Percentiles rank a stretch among this genome's conserved stretches.
These are phyloP conservation scores for Magnaporthiopsis poae DNA, from an alignment of 2,329 filamentous ascomycete genomes.

Conservation along the genomic window DNA sequence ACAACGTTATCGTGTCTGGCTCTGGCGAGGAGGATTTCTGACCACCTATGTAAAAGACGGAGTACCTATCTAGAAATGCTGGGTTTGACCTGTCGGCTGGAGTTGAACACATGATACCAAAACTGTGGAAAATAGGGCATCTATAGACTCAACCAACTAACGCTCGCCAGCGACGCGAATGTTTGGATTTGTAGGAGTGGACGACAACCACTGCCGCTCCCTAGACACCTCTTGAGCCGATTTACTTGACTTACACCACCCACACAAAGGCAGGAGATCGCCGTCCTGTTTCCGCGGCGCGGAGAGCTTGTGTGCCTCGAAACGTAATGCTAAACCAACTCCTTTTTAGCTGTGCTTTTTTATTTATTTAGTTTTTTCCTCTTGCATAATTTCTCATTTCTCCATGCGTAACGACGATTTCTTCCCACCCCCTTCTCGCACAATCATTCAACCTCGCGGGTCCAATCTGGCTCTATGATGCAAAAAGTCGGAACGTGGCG, in stretches of 20 bases:
- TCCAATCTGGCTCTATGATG: no score
- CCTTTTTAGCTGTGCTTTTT: background rate
- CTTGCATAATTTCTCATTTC: background rate
- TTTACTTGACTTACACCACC: no score
- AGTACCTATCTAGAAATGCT: conserved; percentile 1
- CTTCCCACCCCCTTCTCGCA: background rate
- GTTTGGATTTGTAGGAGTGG: background rate
- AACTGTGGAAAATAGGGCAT: conserved; percentile 3
- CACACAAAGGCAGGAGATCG: no score
- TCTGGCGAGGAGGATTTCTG: conserved; percentile 82
- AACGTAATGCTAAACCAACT: background rate
- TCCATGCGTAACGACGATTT: background rate
- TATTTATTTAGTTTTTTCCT: background rate
- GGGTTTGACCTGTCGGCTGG: conserved; percentile 1
- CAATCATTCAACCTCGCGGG: background rate
- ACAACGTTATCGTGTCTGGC: conserved; percentile 89
- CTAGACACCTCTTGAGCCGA: background rate
- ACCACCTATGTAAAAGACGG: conserved; percentile 9
- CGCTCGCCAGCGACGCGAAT: background rate
- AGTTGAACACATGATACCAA: conserved; percentile 3
- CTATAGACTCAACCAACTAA: background rate
- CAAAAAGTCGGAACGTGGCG: background rate
- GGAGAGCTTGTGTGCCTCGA: no score
- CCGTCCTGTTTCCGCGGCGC: no score
- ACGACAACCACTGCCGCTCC: background rate